Evolutionary conservation across 2,329 filamentous ascomycete species (phyloP), one percentile per base, ranked within the genome.

Genomic region (Trichoderma breve): DNA sequence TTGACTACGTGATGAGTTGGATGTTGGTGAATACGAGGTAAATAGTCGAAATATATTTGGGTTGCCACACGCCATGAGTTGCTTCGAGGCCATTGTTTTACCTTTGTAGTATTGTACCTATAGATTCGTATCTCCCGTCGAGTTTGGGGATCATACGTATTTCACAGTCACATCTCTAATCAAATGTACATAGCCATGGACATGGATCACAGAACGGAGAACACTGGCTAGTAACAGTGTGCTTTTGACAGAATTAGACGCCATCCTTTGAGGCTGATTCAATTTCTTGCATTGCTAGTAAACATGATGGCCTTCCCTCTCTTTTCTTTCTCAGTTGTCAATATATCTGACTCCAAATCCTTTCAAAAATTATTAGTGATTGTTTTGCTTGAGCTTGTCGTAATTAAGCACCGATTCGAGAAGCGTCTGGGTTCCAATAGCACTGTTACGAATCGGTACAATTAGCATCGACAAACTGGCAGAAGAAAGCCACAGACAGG

Each of bases 341-440:
- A 60, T 4, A 2, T 21, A 12, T 1, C 34, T 14, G 32, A 32
- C 21, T 12, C 18, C 11, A 15, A 53, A 43, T 9, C 3, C 6
- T n/a, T 9, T 68, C 1, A 21, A 0, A 1, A 5, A 15, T 30
- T 2, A 30, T 0, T 1, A 12, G 7, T 62, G 6, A 68, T 2
- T 60, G 58, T 14, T 12, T 28, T n/a, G 62, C 51, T 71, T 71
- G 3, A 73, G 21, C 8, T 34, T 63, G 53, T 78, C 77, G 53
- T 77, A 78, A 14, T 72, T 69, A 1, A 77, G 32, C 4, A 76
- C 74, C 1, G 75, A 73, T 1, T 78, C 77, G 12, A 80, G 72
- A 26, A 81, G 73, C 9, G 76, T 73, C 39, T 80, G 79, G 1
- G 79, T 73, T 14, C 79, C 78, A 14, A 76, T 70, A 4, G 76